phyloP scores from a whole-genome alignment of 2,329 filamentous ascomycete genomes.

The Paramyrothecium sp. region DNA sequence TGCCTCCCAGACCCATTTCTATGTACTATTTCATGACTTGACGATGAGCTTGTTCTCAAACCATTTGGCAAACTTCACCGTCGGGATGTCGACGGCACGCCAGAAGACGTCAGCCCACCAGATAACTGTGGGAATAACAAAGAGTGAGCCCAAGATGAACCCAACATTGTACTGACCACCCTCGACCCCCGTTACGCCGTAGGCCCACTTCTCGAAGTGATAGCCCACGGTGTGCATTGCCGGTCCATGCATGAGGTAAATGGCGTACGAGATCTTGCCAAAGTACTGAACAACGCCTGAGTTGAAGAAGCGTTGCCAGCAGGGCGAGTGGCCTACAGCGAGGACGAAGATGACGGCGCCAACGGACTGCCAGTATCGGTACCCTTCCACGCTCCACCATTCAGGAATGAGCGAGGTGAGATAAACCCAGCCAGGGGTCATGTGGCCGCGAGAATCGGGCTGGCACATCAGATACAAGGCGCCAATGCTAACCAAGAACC shows the following conservation, averaged over 20 bases:
- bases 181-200: conserved; percentile 45
- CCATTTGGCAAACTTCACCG: conserved; percentile 56
- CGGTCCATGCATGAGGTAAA: conserved; percentile 62
- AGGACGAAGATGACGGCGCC: conserved; percentile 53
- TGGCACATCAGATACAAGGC: conserved; percentile 50
- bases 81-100: conserved; percentile 53
- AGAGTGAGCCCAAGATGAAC: conserved; percentile 42
- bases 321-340: conserved; percentile 43
- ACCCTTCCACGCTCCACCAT: conserved; percentile 46
- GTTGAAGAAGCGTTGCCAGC: conserved; percentile 51
- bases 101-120: conserved; percentile 58
- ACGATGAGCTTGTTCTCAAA: conserved; percentile 43
- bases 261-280: conserved; percentile 58
- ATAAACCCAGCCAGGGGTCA: conserved; percentile 52
- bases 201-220: conserved; percentile 47
- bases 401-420: conserved; percentile 46
- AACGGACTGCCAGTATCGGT: conserved; percentile 56
- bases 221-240: conserved; percentile 54
- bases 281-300: conserved; percentile 52
- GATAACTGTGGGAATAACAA: conserved; percentile 51
- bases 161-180: conserved; percentile 43
- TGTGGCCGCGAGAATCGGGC: conserved; percentile 35
- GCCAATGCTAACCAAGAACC: conserved; percentile 41
- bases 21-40: conserved; percentile 18
- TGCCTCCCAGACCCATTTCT: not conserved